Conservation (phyloP, 2,329 filamentous ascomycete genomes). For the Alternaria triticimaculans region DNA sequence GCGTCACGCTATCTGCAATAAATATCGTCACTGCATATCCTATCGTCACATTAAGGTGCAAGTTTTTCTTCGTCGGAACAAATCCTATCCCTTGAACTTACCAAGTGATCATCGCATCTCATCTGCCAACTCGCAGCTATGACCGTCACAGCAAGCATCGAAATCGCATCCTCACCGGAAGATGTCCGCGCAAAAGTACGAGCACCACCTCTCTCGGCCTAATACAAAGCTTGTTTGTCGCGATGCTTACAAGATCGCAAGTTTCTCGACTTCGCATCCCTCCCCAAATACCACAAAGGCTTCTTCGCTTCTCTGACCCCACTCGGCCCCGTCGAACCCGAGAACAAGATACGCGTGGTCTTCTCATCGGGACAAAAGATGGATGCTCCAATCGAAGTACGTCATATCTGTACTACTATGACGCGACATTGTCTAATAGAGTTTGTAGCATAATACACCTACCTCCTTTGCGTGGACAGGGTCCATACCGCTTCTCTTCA, state of each 20-base stretch:
- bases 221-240: not conserved
- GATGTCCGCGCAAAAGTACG: slow-evolving; percentile 21
- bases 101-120: not conserved
- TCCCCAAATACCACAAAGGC: slow-evolving; percentile 13
- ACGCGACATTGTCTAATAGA: not conserved
- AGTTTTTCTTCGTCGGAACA: not conserved
- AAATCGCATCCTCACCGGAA: slow-evolving; percentile 23
- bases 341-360: slow-evolving; percentile 18
- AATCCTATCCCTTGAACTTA: not conserved
- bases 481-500: slow-evolving; percentile 20
- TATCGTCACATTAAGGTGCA: not conserved
- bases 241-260: not conserved
- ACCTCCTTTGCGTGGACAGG: slow-evolving; percentile 20
- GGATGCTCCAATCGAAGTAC: slow-evolving; percentile 11
- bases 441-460: slow-evolving; percentile 16
- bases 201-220: not conserved
- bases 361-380: slow-evolving; percentile 13
- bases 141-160: slow-evolving; percentile 17
- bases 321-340: slow-evolving; percentile 12
- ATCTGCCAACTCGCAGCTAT: slow-evolving; percentile 4
- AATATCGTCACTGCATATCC: not conserved
- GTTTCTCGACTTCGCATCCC: slow-evolving; percentile 22
- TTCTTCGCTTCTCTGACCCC: slow-evolving; percentile 27
- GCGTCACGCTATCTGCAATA: not conserved
- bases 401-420: not conserved